Conservation (phyloP, 2,329 filamentous ascomycete species). For the Aspergillus proliferans region DNA sequence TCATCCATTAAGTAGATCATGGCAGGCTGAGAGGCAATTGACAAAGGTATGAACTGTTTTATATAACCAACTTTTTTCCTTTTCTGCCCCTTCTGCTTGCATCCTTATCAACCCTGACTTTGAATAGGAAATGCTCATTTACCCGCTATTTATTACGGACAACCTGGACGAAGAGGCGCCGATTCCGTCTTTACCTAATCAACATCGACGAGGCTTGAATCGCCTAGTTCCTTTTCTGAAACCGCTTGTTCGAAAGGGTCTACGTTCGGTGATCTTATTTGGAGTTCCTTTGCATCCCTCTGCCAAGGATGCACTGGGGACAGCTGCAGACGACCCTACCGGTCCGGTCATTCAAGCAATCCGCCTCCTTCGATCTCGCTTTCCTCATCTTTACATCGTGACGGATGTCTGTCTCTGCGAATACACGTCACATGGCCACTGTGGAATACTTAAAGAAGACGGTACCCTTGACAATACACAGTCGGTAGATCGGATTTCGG, state of each 20-base stretch:
- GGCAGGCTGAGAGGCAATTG: slow-evolving; percentile 78
- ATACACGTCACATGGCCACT: slow-evolving; percentile 97
- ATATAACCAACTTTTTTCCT: neutral
- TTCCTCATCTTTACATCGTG: slow-evolving; percentile 85
- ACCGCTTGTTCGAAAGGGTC: slow-evolving; percentile 80
- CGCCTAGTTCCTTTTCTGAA: slow-evolving; percentile 76
- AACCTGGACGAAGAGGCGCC: slow-evolving; percentile 84
- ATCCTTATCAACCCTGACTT: neutral
- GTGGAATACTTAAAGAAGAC: slow-evolving; percentile 89
- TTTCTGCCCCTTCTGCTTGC: neutral
- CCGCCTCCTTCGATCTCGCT: slow-evolving; percentile 72
- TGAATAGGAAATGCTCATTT: slow-evolving; percentile 89
- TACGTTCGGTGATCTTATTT: slow-evolving; percentile 90
- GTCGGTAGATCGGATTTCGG: slow-evolving; percentile 88
- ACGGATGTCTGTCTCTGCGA: slow-evolving; percentile 96
- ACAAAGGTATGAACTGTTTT: slow-evolving; percentile 59
- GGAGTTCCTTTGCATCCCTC: slow-evolving; percentile 78
- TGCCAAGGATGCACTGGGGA: slow-evolving; percentile 86
- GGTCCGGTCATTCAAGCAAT: slow-evolving; percentile 88
- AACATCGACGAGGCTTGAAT: slow-evolving; percentile 82
- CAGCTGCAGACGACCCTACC: slow-evolving; percentile 82
- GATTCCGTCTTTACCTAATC: slow-evolving; percentile 85
- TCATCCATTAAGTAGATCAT: slow-evolving; percentile 70
- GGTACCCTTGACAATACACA: slow-evolving; percentile 87
- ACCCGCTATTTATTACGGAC: slow-evolving; percentile 93